These are phyloP conservation scores for Kwoniella shandongensis DNA, from an alignment of 768 basidiomycete genomes.

Conservation along the genomic window DNA sequence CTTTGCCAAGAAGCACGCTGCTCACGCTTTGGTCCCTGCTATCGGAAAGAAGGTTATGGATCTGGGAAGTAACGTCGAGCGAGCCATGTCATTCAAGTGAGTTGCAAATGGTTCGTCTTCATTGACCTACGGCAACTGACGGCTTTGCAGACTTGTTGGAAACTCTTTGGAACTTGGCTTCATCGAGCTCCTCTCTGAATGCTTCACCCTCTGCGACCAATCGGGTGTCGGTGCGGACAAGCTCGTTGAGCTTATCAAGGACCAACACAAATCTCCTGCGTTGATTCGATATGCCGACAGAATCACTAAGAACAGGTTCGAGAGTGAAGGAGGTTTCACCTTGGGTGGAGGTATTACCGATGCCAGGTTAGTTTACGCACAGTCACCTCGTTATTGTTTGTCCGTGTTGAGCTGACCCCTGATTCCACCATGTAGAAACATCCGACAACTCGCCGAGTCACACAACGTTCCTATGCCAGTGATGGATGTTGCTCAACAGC, in stretches of 20 bases:
- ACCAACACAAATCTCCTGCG: slow-evolving; percentile 69
- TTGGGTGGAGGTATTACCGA: slow-evolving; percentile 89
- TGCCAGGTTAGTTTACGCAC: slow-evolving; percentile 59
- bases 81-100: slow-evolving; percentile 56
- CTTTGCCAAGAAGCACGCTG: slow-evolving; percentile 76
- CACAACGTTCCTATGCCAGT: slow-evolving; percentile 53
- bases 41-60: slow-evolving; percentile 71
- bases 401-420: not conserved
- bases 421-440: slow-evolving; percentile 45
- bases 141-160: slow-evolving; percentile 68
- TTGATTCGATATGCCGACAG: slow-evolving; percentile 54
- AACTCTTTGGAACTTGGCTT: slow-evolving; percentile 74
- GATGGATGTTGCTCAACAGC: slow-evolving; percentile 64
- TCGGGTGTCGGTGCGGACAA: slow-evolving; percentile 70
- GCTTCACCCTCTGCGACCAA: slow-evolving; percentile 81
- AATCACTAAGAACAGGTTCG: slow-evolving; percentile 73
- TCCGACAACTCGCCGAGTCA: slow-evolving; percentile 68
- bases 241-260: slow-evolving; percentile 54
- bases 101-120: too few species aligned
- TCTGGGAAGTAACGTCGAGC: slow-evolving; percentile 78
- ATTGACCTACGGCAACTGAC: too few species aligned
- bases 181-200: slow-evolving; percentile 76
- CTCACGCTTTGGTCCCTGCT: slow-evolving; percentile 73
- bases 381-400: not conserved
- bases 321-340: slow-evolving; percentile 70